These are phyloP conservation scores for Hyaloscypha hepaticicola DNA, from an alignment of 495 filamentous ascomycete species.

Conservation along the genomic window DNA sequence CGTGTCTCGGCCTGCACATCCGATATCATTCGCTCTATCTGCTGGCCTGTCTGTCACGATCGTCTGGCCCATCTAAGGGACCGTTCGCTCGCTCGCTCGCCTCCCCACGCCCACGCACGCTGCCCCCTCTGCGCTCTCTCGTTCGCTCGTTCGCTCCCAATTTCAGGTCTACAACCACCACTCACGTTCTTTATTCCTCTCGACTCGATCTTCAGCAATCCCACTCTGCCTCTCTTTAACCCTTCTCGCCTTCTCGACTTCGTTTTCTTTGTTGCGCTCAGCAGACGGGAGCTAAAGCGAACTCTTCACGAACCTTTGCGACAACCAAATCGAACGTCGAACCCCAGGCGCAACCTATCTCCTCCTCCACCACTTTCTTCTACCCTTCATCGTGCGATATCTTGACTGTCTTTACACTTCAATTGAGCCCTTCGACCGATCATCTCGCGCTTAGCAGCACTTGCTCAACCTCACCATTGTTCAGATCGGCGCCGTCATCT, in stretches of 20 bases:
- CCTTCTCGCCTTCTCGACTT: not conserved
- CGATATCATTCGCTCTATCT: conserved; percentile 16
- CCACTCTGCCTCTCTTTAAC: not conserved
- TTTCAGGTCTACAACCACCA: not conserved
- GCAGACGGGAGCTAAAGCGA: conserved; percentile 11
- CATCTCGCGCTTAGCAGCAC: not conserved
- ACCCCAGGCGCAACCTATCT: conserved; percentile 7
- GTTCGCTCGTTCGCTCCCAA: not conserved
- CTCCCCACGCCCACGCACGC: not conserved
- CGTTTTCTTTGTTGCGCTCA: not conserved
- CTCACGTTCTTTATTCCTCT: conserved; percentile 3
- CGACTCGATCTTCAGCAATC: not conserved
- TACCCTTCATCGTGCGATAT: not conserved
- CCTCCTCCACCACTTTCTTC: conserved; percentile 6
- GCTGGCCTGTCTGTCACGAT: not conserved
- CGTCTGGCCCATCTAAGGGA: no score
- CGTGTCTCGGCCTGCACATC: conserved; percentile 10
- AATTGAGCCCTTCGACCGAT: not conserved
- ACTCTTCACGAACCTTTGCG: not conserved
- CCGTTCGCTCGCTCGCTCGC: no score
- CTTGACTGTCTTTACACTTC: conserved; percentile 20
- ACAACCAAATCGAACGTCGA: conserved; percentile 1
- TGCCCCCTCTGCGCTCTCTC: not conserved
- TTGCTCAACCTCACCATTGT: not conserved
- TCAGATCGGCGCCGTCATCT: not conserved